Conservation (phyloP, 495 filamentous ascomycete genomes). For the Penicillium paxilli region DNA sequence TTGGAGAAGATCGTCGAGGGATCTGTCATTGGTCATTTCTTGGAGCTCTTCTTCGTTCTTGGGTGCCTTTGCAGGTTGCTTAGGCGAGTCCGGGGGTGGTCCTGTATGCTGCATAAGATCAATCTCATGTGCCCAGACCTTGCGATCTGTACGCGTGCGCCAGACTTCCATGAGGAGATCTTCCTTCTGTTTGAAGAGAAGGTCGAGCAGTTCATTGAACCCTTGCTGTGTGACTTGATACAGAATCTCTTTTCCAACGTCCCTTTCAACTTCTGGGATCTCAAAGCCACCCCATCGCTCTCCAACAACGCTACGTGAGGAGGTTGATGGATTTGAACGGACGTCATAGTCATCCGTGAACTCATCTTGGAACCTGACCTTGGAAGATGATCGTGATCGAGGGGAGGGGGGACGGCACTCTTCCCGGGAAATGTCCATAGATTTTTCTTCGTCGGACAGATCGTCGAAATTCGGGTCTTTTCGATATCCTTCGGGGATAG, state of each 20-base stretch:
- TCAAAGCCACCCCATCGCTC: conserved; percentile 85
- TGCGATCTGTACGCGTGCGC: conserved; percentile 61
- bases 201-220: conserved; percentile 87
- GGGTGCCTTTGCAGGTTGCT: conserved; percentile 11
- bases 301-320: conserved; percentile 68
- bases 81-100: conserved; percentile 2
- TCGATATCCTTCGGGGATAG: conserved; percentile 62
- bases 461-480: conserved; percentile 60
- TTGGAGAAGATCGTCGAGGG: conserved; percentile 51
- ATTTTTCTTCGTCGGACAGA: conserved; percentile 32
- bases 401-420: conserved; percentile 54
- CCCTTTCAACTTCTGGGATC: conserved; percentile 75
- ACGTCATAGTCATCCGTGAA: conserved; percentile 65
- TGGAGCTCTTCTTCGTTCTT: conserved; percentile 26
- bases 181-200: conserved; percentile 80
- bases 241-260: conserved; percentile 83
- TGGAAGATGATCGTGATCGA: conserved; percentile 80
- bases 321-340: conserved; percentile 76
- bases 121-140: conserved; percentile 53
- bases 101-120: conserved; percentile 38
- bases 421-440: conserved; percentile 31
- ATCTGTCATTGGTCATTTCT: conserved; percentile 20
- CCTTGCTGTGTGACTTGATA: conserved; percentile 89
- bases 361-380: conserved; percentile 81
- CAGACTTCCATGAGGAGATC: conserved; percentile 69